Percentiles rank a stretch among this genome's conserved stretches.
These are phyloP conservation scores for Penicillium cataractarum DNA, from an alignment of 495 filamentous ascomycete species.

Conservation along the genomic window DNA sequence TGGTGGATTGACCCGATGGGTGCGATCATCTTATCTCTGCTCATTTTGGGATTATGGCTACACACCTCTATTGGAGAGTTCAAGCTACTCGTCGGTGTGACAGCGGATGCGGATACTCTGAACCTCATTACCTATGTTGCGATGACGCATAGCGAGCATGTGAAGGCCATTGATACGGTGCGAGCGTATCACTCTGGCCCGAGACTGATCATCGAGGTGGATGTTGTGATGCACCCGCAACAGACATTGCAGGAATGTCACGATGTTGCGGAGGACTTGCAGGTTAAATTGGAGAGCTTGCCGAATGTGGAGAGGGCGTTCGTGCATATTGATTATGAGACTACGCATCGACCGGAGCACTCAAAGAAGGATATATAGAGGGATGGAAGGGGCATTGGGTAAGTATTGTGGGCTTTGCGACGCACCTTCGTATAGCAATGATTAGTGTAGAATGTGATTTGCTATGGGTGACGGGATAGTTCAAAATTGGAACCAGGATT, in stretches of 20 bases:
- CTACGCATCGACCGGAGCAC: not conserved
- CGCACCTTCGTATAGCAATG: no score
- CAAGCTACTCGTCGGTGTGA: not conserved
- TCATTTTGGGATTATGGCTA: not conserved
- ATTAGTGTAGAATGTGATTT: no score
- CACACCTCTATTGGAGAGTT: constrained; percentile 1
- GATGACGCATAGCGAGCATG: not conserved
- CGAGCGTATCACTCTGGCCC: constrained; percentile 9
- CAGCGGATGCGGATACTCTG: constrained; percentile 7
- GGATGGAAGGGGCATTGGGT: not conserved
- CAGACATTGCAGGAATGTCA: constrained; percentile 4
- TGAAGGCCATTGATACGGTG: not conserved
- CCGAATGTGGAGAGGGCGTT: constrained; percentile 11
- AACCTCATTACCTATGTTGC: not conserved
- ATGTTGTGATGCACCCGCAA: constrained; percentile 6
- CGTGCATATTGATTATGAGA: constrained; percentile 13
- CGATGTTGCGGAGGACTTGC: constrained; percentile 12
- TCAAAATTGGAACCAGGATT: no score
- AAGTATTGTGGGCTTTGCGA: not conserved
- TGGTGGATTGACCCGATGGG: constrained; percentile 14
- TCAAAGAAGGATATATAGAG: constrained; percentile 1
- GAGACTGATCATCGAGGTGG: constrained; percentile 8
- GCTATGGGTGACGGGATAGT: no score
- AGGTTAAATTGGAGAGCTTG: constrained; percentile 9
- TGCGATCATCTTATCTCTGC: constrained; percentile 8